phyloP scores from a whole-genome alignment of 1,284 basidiomycete species.

The Trichosporon faecale region DNA sequence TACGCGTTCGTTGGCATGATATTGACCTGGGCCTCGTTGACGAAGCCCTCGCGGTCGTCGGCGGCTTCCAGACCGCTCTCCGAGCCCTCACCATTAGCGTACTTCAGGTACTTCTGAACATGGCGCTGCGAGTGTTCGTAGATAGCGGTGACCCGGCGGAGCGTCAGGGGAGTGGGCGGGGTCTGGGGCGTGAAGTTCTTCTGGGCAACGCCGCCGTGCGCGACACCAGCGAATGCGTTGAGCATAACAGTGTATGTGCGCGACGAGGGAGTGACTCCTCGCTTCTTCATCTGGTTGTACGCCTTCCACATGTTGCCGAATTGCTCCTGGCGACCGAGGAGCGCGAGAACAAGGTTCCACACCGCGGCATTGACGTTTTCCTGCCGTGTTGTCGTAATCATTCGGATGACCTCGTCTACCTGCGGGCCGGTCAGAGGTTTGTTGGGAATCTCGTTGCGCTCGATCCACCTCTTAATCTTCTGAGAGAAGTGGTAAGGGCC shows the following conservation, averaged over 20 bases:
- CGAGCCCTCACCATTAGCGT: not conserved
- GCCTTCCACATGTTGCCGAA: slow-evolving; percentile 42
- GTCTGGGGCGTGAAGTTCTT: slow-evolving; percentile 16
- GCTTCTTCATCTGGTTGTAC: slow-evolving; percentile 52
- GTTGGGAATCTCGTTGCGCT: slow-evolving; percentile 20
- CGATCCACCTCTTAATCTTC: slow-evolving; percentile 30
- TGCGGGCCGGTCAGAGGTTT: slow-evolving; percentile 21
- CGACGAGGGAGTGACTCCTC: slow-evolving; percentile 40
- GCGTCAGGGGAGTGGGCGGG: slow-evolving; percentile 28
- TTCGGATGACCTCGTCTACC: slow-evolving; percentile 30
- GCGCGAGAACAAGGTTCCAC: slow-evolving; percentile 44
- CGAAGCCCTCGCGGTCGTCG: not conserved
- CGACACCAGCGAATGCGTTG: slow-evolving; percentile 41
- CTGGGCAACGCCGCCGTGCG: slow-evolving; percentile 21
- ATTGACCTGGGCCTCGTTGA: slow-evolving; percentile 26
- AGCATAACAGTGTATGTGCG: slow-evolving; percentile 48
- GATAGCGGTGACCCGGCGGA: slow-evolving; percentile 40
- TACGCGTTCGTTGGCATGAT: slow-evolving; percentile 46
- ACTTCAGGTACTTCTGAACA: slow-evolving; percentile 18
- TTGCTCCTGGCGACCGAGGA: slow-evolving; percentile 38
- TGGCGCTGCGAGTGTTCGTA: slow-evolving; percentile 43
- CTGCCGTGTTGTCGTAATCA: slow-evolving; percentile 31
- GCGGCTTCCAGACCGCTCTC: not conserved
- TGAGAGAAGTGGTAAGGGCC: slow-evolving; percentile 14
- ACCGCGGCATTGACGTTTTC: slow-evolving; percentile 40